These are phyloP conservation scores for Diaporthe nobilis DNA, from an alignment of 2,329 filamentous ascomycete genomes.

Conservation along the genomic window DNA sequence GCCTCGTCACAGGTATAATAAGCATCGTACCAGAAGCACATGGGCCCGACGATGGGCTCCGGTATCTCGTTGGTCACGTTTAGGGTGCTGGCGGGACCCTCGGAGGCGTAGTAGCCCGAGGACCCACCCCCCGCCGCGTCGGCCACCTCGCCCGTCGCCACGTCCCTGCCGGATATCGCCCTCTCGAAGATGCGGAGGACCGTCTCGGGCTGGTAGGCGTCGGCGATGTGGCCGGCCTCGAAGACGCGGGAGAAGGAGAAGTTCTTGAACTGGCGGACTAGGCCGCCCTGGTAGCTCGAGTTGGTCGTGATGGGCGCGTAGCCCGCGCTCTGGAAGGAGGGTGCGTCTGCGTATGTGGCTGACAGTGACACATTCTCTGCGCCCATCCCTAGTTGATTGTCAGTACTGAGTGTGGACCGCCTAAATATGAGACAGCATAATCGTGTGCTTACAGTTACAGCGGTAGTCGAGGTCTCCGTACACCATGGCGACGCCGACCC, in stretches of 20 bases:
- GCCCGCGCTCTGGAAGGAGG: conserved; percentile 62
- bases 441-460: conserved; percentile 50
- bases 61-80: conserved; percentile 59
- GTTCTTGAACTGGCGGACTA: conserved; percentile 61
- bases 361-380: conserved; percentile 62
- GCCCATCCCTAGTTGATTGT: conserved; percentile 59
- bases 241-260: conserved; percentile 64
- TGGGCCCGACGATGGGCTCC: conserved; percentile 54
- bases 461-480: conserved; percentile 70
- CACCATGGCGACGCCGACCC: conserved; percentile 66
- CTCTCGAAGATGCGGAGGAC: conserved; percentile 65
- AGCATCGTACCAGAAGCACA: conserved; percentile 60
- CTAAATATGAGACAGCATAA: neutral
- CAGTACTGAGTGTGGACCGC: neutral
- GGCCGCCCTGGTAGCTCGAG: conserved; percentile 58
- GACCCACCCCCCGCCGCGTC: conserved; percentile 51
- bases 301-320: conserved; percentile 61
- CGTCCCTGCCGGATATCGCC: conserved; percentile 60
- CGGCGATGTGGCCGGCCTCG: conserved; percentile 62
- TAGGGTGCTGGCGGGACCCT: conserved; percentile 56
- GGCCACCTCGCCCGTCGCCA: conserved; percentile 65
- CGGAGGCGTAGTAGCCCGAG: conserved; percentile 48
- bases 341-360: conserved; percentile 57
- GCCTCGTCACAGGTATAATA: conserved; percentile 56
- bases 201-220: conserved; percentile 65